Evolutionary conservation across 805 yeast genomes (phyloP), one percentile per base, ranked within the genome.

Genomic region (Starmerella vaccinii): DNA sequence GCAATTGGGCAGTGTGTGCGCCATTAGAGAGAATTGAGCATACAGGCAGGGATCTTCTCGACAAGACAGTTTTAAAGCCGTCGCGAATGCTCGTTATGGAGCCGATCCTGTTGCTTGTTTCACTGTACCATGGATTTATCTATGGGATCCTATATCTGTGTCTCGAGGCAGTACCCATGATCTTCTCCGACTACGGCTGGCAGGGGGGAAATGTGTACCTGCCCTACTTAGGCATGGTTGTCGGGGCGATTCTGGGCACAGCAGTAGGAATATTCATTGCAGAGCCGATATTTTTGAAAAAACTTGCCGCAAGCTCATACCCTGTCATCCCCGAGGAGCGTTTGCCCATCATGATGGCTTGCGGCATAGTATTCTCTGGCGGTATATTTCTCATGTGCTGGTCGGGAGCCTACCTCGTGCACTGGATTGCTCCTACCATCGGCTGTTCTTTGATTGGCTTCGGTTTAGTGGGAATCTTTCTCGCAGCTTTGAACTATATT

Each of bases 371-470:
- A 8, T 85, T 87, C 69, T 81, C 92, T 32, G 70, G 77, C 48
- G 95, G 95, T 46, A 70, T 88, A 56, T 72, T 87, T 59, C 84
- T 95, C 95, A 71, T 88, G 62, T 78, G 85, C 51, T 88, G 95
- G 95, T 71, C 90, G 10, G 95, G 84, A 76, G 26, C 89, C 87
- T 49, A 95, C 63, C 65, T 66, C 34, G 76, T 84, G 34, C 94
- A 80, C 61, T 76, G 79, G 80, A 63, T 73, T 13, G 76, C 72
- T 5, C 84, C 82, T 26, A 69, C 74, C 64, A 64, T 79, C 38
- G 82, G 80, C 9, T 71, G 78, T 21, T 68, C 71, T 7, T 57
- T 75, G 21, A 73, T 76, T 50, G 77, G 78, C 4, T 61, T 68
- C 51, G 82, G 81, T 4, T 71, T 78, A 55, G 64, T 79, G 45